A percentile compares a stretch with the other conserved stretches of the same genome.
Evolutionary conservation across 805 yeast genomes (phyloP).

Genomic region (Novakomyces olei): DNA sequence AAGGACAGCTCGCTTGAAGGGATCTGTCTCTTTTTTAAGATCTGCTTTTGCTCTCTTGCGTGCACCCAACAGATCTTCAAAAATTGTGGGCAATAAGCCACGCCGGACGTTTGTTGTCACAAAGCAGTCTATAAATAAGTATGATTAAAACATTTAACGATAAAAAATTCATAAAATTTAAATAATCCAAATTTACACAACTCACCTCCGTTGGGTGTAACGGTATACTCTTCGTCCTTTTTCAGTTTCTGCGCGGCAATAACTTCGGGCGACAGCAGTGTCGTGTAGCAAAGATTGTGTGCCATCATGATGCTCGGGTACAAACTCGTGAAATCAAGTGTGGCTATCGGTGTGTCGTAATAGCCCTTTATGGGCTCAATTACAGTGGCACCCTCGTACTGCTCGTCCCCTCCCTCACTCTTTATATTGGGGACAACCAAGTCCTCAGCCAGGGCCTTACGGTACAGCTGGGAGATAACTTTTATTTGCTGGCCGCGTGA

Average conservation of each 20-base stretch:
- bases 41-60: constrained; percentile 85
- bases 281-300: constrained; percentile 87
- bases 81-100: constrained; percentile 80
- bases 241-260: constrained; percentile 28
- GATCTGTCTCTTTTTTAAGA: constrained; percentile 78
- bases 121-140: too few species aligned
- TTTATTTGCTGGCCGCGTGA: constrained; percentile 95
- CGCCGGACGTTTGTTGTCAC: constrained; percentile 46
- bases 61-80: constrained; percentile 70
- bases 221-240: constrained; percentile 56
- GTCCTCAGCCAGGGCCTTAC: constrained; percentile 73
- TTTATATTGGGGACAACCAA: constrained; percentile 80
- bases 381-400: constrained; percentile 96
- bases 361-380: constrained; percentile 92
- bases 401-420: constrained; percentile 67
- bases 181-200: too few species aligned
- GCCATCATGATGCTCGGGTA: constrained; percentile 99
- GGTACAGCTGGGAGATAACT: constrained; percentile 81
- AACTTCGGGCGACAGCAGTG: constrained; percentile 49
- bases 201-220: constrained; percentile 89
- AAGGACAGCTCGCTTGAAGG: constrained; percentile 76
- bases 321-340: constrained; percentile 89
- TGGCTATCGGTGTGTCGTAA: constrained; percentile 91
- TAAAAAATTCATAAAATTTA: too few species aligned
- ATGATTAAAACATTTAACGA: too few species aligned